These are phyloP conservation scores for Austropuccinia psidii DNA, from an alignment of 1,284 basidiomycete genomes.

Conservation along the genomic window DNA sequence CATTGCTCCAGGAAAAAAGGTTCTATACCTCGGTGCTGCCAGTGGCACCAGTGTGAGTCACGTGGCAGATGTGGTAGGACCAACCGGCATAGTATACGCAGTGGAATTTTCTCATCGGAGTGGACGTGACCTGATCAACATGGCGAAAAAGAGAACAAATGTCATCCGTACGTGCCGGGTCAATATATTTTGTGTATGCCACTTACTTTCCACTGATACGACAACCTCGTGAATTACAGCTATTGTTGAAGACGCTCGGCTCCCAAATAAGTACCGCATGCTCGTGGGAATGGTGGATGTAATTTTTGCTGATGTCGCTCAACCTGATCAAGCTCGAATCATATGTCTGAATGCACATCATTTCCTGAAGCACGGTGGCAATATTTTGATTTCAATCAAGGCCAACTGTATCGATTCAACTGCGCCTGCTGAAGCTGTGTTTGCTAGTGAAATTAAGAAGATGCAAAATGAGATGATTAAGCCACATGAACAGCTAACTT, in stretches of 20 bases:
- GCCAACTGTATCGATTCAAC: conserved; percentile 99
- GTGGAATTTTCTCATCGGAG: conserved; percentile 97
- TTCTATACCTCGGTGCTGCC: conserved; percentile 94
- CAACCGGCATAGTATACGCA: conserved; percentile 92
- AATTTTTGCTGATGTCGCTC: conserved; percentile 96
- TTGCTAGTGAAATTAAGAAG: conserved; percentile 78
- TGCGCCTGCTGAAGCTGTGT: conserved; percentile 77
- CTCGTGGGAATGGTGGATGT: conserved; percentile 85
- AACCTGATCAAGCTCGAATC: conserved; percentile 82
- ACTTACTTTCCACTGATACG: conserved; percentile 29
- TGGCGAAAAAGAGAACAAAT: conserved; percentile 99
- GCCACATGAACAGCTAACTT: conserved; percentile 84
- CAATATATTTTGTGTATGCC: neutral
- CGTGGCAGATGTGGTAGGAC: conserved; percentile 96
- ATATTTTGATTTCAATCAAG: conserved; percentile 96
- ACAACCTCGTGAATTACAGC: conserved; percentile 52
- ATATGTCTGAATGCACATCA: conserved; percentile 86
- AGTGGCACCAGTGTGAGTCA: conserved; percentile 94
- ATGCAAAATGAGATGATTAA: conserved; percentile 76
- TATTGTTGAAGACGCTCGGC: conserved; percentile 92
- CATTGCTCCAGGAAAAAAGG: conserved; percentile 90
- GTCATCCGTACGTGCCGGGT: conserved; percentile 73
- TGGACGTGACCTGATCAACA: conserved; percentile 94
- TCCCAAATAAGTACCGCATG: conserved; percentile 93
- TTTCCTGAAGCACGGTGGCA: conserved; percentile 92